phyloP scores from a whole-genome alignment of 1,284 basidiomycete genomes.

The Ganoderma sinense region DNA sequence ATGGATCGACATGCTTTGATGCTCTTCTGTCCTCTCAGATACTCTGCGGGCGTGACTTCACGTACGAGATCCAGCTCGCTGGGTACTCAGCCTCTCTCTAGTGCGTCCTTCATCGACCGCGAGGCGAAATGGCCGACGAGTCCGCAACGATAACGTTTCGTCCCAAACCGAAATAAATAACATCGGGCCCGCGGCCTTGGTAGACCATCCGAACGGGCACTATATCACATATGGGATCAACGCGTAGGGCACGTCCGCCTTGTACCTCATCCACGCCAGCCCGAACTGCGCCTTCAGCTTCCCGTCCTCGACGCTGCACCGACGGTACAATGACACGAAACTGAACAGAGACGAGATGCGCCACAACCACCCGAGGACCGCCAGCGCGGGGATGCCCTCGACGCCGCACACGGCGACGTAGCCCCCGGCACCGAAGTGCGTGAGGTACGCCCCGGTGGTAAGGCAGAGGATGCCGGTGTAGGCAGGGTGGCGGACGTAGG shows the following conservation, averaged over 20 bases:
- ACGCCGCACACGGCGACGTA: neutral
- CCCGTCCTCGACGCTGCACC: neutral
- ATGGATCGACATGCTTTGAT: no score
- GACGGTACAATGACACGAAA: neutral
- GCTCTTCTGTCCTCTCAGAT: no score
- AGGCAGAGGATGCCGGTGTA: constrained; percentile 39
- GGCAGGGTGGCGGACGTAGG: constrained; percentile 32
- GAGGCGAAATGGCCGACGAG: no score
- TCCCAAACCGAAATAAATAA: neutral
- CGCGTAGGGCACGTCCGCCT: neutral
- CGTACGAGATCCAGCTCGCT: no score
- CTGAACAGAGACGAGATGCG: constrained; percentile 1
- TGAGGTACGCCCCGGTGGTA: constrained; percentile 31
- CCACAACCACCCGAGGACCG: neutral
- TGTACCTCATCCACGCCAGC: neutral
- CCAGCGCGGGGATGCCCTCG: neutral
- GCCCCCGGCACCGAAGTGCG: neutral
- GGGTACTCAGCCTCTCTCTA: no score
- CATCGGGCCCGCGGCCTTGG: neutral
- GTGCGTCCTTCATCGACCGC: no score
- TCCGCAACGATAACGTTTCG: neutral
- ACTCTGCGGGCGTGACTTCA: no score
- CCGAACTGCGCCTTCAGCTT: constrained; percentile 2
- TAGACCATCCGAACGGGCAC: neutral
- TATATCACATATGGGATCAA: neutral